Base-by-base conservation (phyloP, 352 stramenopile genomes). In the Globisporangium nodosum region DNA sequence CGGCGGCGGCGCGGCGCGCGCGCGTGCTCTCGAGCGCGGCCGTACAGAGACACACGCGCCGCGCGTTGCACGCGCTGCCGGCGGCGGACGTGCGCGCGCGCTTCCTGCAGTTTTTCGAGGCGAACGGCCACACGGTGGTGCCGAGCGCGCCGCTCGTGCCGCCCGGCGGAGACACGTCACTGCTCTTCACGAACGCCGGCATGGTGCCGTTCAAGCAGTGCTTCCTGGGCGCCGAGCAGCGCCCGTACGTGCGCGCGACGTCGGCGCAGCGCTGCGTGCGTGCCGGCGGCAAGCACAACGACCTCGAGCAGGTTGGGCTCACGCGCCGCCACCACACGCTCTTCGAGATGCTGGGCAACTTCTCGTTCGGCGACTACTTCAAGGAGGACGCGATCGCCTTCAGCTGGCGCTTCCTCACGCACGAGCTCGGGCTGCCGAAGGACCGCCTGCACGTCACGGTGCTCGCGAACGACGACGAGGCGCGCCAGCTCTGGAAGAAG, bases 301-400 rank as follows among this genome's bases (percentile, higher is more conserved):
- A 99, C 74, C 74, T 99, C 49, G 97, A 99, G 61, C 95, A 99
- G 71, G 97, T 99, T 8, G 96, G 96, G 24, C 94, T 98, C 70
- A 96, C 97, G 61, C 83, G 97, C 3, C 97, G 97, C 57, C 97
- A 99, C 81, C 97, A 99, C 68, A 99, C 96, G 49, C 97, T 98
- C 72, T 99, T 99, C 68, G 96, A 99, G 76, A 99, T 99, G 97
- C 78, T 99, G 30, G 97, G 97, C 46, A 99, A 98, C 68, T 99
- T 97, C 80, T 97, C 81, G 52, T 98, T 99, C 68, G 96, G 96
- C 46, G 90, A 97, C 71, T 99, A 99, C 76, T 99, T 99, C 73
- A 99, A 99, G 66, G 79, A 97, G 42, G 90, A 98, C 60, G 94
- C 95, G 18, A 98, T 99, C 66, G 64, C 66, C 5, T 96, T 96